A percentile compares a stretch with the other conserved stretches of the same genome.
Conservation (phyloP, 2,329 filamentous ascomycete genomes). For the Huntiella decipiens region DNA sequence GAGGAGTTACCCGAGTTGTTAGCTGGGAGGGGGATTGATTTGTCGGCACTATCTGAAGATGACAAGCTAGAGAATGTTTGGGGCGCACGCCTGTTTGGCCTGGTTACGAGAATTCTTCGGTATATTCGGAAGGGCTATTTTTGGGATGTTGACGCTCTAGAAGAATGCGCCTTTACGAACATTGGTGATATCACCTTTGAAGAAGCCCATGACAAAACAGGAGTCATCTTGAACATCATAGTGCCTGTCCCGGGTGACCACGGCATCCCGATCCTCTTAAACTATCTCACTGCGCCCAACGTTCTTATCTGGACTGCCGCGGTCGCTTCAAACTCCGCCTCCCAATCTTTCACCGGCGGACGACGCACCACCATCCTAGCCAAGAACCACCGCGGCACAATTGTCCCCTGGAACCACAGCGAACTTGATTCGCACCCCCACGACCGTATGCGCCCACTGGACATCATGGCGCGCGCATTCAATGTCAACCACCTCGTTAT, state of each 20-base stretch:
- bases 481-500: conserved; percentile 94
- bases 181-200: conserved; percentile 83
- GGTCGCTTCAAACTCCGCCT: conserved; percentile 53
- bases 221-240: conserved; percentile 79
- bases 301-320: conserved; percentile 72
- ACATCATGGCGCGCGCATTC: conserved; percentile 35
- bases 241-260: conserved; percentile 56
- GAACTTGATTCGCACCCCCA: conserved; percentile 10
- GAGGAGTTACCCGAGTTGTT: conserved; percentile 64
- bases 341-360: conserved; percentile 44
- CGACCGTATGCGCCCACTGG: conserved; percentile 10
- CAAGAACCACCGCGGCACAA: conserved; percentile 54
- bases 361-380: conserved; percentile 50
- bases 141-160: conserved; percentile 61
- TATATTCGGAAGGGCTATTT: conserved; percentile 66
- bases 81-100: conserved; percentile 22
- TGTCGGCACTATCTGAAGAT: conserved; percentile 50
- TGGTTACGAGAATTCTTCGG: conserved; percentile 45
- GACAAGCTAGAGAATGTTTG: conserved; percentile 12
- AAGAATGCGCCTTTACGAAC: conserved; percentile 67
- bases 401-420: conserved; percentile 43
- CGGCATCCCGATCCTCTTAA: conserved; percentile 68
- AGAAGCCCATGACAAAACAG: conserved; percentile 73
- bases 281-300: conserved; percentile 83
- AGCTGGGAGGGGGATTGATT: conserved; percentile 60